Conservation (phyloP, 2,329 filamentous ascomycete species). For the Hirsutella rhossiliensis region DNA sequence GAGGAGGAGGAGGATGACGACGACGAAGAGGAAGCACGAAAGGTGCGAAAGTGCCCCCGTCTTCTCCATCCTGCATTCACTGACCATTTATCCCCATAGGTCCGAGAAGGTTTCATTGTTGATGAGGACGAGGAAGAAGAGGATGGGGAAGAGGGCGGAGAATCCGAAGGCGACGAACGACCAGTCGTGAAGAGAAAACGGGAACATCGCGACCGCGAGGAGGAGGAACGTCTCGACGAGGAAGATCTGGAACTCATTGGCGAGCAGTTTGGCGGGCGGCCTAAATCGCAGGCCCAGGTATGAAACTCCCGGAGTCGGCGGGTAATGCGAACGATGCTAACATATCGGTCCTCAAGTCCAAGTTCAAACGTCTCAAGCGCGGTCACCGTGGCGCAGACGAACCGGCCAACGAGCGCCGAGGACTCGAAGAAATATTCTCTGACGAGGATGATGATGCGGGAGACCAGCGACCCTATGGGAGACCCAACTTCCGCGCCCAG, state of each 20-base stretch:
- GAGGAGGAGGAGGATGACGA: constrained; percentile 91
- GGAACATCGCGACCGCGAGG: constrained; percentile 61
- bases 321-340: constrained; percentile 7
- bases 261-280: constrained; percentile 55
- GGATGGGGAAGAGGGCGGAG: constrained; percentile 70
- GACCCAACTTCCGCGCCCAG: constrained; percentile 43
- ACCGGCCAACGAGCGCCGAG: constrained; percentile 51
- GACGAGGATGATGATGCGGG: constrained; percentile 75
- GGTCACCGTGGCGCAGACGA: constrained; percentile 69
- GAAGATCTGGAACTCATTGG: constrained; percentile 95
- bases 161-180: constrained; percentile 38
- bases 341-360: constrained; percentile 43
- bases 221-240: constrained; percentile 84
- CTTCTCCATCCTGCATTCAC: neutral
- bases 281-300: constrained; percentile 59
- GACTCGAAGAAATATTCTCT: constrained; percentile 86
- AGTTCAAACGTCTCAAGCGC: constrained; percentile 93
- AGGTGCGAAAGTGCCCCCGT: constrained; percentile 36
- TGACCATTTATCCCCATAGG: constrained; percentile 31
- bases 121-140: constrained; percentile 36
- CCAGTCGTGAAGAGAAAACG: constrained; percentile 60
- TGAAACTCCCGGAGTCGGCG: constrained; percentile 8
- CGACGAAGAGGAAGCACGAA: constrained; percentile 71
- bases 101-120: constrained; percentile 91
- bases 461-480: constrained; percentile 38